Evolutionary conservation across 176 grass and related monocot species (phyloP).

Genomic region (Pontederia crassipes): DNA sequence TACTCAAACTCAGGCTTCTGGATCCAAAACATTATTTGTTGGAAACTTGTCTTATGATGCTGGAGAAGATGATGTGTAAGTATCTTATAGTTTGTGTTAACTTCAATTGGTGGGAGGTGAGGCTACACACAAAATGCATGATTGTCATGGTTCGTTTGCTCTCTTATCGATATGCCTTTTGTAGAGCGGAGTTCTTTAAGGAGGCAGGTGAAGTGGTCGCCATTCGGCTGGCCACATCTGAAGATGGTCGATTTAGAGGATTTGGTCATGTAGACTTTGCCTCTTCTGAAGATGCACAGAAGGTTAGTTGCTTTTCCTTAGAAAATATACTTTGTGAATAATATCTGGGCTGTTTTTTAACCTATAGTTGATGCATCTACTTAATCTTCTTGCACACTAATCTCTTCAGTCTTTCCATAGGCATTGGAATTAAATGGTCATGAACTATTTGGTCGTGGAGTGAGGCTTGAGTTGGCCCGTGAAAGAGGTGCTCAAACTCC

Average conservation of each 20-base stretch:
- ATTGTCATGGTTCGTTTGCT: too few species aligned
- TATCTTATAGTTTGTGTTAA: not conserved
- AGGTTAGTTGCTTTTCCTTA: slow-evolving; percentile 23
- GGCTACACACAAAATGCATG: too few species aligned
- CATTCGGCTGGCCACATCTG: slow-evolving; percentile 39
- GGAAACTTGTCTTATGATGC: slow-evolving; percentile 34
- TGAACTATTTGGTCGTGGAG: slow-evolving; percentile 38
- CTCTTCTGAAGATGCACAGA: slow-evolving; percentile 40
- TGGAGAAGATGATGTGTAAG: slow-evolving; percentile 47
- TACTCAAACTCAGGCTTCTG: slow-evolving; percentile 31
- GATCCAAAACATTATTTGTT: slow-evolving; percentile 48
- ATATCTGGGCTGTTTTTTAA: too few species aligned
- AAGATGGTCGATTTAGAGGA: slow-evolving; percentile 49
- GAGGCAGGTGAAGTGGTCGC: slow-evolving; percentile 47
- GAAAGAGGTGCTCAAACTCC: slow-evolving; percentile 43
- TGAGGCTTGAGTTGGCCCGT: slow-evolving; percentile 53
- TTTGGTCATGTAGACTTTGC: slow-evolving; percentile 77
- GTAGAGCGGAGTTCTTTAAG: slow-evolving; percentile 58
- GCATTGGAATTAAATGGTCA: slow-evolving; percentile 36
- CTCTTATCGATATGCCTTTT: not conserved
- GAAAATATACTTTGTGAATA: not conserved
- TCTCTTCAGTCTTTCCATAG: slow-evolving; percentile 18
- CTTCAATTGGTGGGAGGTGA: not conserved
- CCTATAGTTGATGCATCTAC: too few species aligned
- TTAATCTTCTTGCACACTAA: slow-evolving; percentile 13